Evolutionary conservation across 2,329 filamentous ascomycete species (phyloP).

Genomic region (Diplodia sapinea): DNA sequence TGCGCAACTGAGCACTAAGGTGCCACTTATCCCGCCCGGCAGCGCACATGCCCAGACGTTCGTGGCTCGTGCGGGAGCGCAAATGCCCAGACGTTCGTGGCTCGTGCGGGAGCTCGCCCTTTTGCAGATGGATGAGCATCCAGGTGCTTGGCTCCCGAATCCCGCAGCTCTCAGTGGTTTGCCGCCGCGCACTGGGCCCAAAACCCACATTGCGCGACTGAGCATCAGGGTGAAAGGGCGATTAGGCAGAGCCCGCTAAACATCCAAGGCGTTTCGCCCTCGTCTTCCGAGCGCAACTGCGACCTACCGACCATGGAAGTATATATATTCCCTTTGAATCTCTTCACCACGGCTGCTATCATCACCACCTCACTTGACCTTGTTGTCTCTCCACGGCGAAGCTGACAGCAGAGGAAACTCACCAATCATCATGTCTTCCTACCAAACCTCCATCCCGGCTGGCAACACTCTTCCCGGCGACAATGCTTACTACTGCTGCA

Average conservation of each 20-base stretch:
- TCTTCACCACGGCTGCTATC: not conserved
- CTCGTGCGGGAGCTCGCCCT: too few relatives aligned
- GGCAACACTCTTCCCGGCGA: not conserved
- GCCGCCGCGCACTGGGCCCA: not conserved
- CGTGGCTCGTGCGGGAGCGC: not conserved
- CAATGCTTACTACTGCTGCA: slow-evolving; percentile 19
- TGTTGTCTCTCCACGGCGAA: not conserved
- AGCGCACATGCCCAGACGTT: not conserved
- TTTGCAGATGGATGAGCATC: too few relatives aligned
- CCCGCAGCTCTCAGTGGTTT: not conserved
- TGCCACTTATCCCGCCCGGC: not conserved
- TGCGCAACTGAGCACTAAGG: slow-evolving; percentile 14
- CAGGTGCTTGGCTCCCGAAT: not conserved
- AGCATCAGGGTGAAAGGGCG: slow-evolving; percentile 8
- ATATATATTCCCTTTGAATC: not conserved
- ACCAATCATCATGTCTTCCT: not conserved
- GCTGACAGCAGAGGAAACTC: not conserved
- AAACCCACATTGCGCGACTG: slow-evolving; percentile 19
- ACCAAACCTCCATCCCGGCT: not conserved
- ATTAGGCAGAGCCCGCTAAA: not conserved
- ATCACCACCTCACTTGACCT: not conserved
- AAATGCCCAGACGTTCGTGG: too few relatives aligned
- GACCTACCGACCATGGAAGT: not conserved
- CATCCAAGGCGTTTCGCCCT: slow-evolving; percentile 6
- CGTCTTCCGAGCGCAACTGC: not conserved